A percentile compares a stretch with the other conserved stretches of the same genome.
These are phyloP conservation scores for Tetragonia tetragonoides DNA, from an alignment of 148 eudicot species.

Conservation along the genomic window DNA sequence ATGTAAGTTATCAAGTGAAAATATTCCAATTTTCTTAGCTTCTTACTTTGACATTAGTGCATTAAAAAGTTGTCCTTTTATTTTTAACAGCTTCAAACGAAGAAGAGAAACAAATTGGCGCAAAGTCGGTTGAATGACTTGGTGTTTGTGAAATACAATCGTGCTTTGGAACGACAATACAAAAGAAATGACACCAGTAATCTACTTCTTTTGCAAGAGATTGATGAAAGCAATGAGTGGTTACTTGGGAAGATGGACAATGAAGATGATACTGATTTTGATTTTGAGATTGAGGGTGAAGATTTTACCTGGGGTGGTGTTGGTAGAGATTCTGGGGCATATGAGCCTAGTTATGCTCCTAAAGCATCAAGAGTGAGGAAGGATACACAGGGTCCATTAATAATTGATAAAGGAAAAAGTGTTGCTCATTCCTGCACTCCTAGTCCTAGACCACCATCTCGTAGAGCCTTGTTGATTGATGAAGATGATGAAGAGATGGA, in stretches of 20 bases:
- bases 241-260: neutral
- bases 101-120: neutral
- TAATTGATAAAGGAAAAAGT: neutral
- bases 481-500: neutral
- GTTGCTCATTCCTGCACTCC: neutral
- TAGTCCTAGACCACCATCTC: neutral
- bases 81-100: neutral
- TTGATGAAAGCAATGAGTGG: slow-evolving; percentile 11
- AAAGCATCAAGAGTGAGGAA: neutral
- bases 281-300: neutral
- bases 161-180: neutral
- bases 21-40: neutral
- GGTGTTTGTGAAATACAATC: slow-evolving; percentile 1
- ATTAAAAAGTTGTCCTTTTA: neutral
- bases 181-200: neutral
- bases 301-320: neutral
- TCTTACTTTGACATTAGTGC: neutral
- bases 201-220: neutral
- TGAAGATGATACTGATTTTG: neutral
- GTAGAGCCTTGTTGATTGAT: neutral
- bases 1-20: neutral
- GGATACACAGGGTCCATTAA: neutral
- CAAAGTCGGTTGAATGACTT: neutral
- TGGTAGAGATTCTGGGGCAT: neutral
- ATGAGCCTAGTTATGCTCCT: neutral